Conservation (phyloP, 2,329 filamentous ascomycete genomes). For the Pseudogymnoascus sp. region DNA sequence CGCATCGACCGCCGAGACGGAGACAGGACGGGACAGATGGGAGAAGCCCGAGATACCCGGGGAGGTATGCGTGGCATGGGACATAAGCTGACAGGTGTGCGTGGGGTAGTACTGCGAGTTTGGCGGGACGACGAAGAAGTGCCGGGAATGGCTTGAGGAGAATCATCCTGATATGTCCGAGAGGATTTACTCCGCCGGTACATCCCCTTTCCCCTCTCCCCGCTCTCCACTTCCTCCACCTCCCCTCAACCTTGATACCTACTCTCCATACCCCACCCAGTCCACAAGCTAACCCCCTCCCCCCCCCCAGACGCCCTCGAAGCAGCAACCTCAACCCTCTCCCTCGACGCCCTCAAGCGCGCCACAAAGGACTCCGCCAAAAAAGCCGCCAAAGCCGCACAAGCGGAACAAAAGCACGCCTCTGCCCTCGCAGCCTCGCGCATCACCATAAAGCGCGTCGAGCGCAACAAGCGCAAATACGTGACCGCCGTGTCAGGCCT, state of each 20-base stretch:
- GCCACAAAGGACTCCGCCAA: conserved; percentile 94
- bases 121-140: conserved; percentile 92
- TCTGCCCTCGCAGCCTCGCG: conserved; percentile 76
- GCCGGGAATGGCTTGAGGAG: conserved; percentile 86
- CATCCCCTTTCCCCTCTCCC: conserved; percentile 14
- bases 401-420: conserved; percentile 72
- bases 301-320: conserved; percentile 59
- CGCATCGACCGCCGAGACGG: not conserved
- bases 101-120: conserved; percentile 87
- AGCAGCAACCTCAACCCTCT: conserved; percentile 77
- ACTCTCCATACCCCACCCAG: not conserved
- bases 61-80: not conserved
- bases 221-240: not conserved
- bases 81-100: conserved; percentile 14
- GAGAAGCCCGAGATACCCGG: not conserved
- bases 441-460: conserved; percentile 89
- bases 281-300: conserved; percentile 7
- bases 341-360: conserved; percentile 84
- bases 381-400: conserved; percentile 90
- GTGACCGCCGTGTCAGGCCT: conserved; percentile 88
- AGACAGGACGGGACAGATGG: not conserved
- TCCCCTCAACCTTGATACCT: conserved; percentile 1
- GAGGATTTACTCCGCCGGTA: conserved; percentile 79
- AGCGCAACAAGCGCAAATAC: conserved; percentile 95
- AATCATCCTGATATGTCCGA: conserved; percentile 66